phyloP scores from a whole-genome alignment of 129 eudicot genomes.

The Artemisia argyi region DNA sequence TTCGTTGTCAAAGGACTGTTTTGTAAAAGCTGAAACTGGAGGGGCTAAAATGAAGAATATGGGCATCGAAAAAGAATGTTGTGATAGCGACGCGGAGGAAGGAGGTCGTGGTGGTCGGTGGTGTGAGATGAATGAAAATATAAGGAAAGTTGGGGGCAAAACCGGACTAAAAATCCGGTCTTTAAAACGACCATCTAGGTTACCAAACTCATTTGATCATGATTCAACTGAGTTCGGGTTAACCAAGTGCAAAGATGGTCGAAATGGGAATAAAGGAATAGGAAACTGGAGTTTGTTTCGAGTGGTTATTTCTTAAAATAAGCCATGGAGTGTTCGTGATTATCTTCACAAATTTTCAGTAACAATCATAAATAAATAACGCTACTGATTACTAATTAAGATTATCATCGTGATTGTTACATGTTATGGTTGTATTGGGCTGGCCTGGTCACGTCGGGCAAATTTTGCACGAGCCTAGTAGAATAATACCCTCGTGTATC shows the following conservation, averaged over 20 bases:
- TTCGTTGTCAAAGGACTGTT: conserved; percentile 35
- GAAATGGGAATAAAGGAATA: conserved; percentile 44
- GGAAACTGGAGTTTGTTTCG: conserved; percentile 59
- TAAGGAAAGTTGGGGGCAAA: conserved; percentile 25
- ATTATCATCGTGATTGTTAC: background rate
- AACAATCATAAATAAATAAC: background rate
- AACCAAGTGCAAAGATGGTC: conserved; percentile 57
- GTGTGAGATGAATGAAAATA: conserved; percentile 33
- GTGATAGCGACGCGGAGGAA: conserved; percentile 27
- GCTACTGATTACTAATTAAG: background rate
- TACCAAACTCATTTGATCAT: conserved; percentile 6
- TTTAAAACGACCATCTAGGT: background rate
- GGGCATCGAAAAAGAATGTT: conserved; percentile 20
- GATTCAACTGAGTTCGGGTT: conserved; percentile 17
- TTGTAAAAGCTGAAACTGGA: conserved; percentile 15
- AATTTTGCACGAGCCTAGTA: conserved; percentile 19
- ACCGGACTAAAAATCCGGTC: conserved; percentile 22
- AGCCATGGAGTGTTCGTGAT: background rate
- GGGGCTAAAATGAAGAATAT: conserved; percentile 23
- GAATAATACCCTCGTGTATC: conserved; percentile 24
- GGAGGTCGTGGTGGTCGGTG: conserved; percentile 22
- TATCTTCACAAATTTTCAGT: background rate
- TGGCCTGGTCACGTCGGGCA: background rate
- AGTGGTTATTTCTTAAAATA: conserved; percentile 54
- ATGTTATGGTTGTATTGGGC: background rate